These are phyloP conservation scores for Hawksworthiomyces lignivorus DNA, from an alignment of 2,329 filamentous ascomycete species.

Conservation along the genomic window DNA sequence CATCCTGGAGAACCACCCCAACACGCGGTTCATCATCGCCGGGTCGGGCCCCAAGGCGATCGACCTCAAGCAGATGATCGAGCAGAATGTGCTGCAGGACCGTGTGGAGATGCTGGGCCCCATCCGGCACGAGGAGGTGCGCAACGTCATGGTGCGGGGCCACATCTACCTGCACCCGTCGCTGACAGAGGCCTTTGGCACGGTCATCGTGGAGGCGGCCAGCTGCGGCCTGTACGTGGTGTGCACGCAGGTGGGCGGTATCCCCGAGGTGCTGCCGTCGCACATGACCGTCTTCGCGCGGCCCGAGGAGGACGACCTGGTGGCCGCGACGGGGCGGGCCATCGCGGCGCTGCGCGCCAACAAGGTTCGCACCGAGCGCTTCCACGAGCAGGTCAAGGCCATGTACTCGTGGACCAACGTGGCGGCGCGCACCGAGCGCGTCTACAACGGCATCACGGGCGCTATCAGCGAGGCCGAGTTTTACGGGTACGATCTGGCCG, in stretches of 20 bases:
- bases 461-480: conserved; percentile 81
- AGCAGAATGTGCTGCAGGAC: conserved; percentile 88
- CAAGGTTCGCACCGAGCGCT: conserved; percentile 82
- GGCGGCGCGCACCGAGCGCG: conserved; percentile 83
- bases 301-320: conserved; percentile 91
- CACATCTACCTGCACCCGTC: conserved; percentile 96
- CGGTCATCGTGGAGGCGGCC: conserved; percentile 94
- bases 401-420: conserved; percentile 99
- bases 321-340: conserved; percentile 79
- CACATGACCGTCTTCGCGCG: conserved; percentile 98
- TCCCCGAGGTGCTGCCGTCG: conserved; percentile 87
- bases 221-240: conserved; percentile 95
- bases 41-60: conserved; percentile 95
- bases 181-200: conserved; percentile 93
- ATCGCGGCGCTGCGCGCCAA: conserved; percentile 81
- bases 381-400: conserved; percentile 93
- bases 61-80: conserved; percentile 95
- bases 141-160: conserved; percentile 93
- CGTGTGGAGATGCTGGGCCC: conserved; percentile 87
- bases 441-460: conserved; percentile 88
- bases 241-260: conserved; percentile 91
- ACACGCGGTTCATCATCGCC: conserved; percentile 94
- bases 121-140: conserved; percentile 90
- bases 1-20: conserved; percentile 80
- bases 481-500: conserved; percentile 66